These are phyloP conservation scores for Cicer pinnatifidum DNA, from an alignment of 306 rosid species.

Conservation along the genomic window DNA sequence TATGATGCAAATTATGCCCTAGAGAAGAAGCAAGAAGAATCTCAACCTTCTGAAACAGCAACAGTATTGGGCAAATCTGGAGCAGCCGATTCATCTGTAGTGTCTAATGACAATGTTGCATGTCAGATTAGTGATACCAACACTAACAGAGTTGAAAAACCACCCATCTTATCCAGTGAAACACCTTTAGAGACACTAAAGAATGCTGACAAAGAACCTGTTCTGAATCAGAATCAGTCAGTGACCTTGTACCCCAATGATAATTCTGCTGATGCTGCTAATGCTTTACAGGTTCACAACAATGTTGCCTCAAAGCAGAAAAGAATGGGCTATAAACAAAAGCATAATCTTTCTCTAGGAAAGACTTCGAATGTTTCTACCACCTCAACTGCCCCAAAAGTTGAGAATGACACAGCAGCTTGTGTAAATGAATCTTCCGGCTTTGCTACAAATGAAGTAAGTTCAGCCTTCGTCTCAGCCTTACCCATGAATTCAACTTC, in stretches of 20 bases:
- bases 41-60: slow-evolving; percentile 50
- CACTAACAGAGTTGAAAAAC: slow-evolving; percentile 45
- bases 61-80: slow-evolving; percentile 47
- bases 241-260: slow-evolving; percentile 57
- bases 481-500: slow-evolving; percentile 49
- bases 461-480: slow-evolving; percentile 47
- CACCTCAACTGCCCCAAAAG: slow-evolving; percentile 43
- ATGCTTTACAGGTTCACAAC: slow-evolving; percentile 55
- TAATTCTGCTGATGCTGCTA: slow-evolving; percentile 48
- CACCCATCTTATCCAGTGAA: slow-evolving; percentile 49
- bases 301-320: slow-evolving; percentile 62
- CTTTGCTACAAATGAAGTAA: slow-evolving; percentile 45
- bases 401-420: slow-evolving; percentile 46
- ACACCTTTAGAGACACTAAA: slow-evolving; percentile 45
- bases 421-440: slow-evolving; percentile 50
- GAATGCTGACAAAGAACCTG: slow-evolving; percentile 50
- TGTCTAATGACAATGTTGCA: slow-evolving; percentile 43
- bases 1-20: slow-evolving; percentile 49
- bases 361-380: slow-evolving; percentile 53
- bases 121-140: slow-evolving; percentile 48
- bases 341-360: slow-evolving; percentile 55
- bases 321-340: slow-evolving; percentile 62
- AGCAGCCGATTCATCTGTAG: slow-evolving; percentile 40
- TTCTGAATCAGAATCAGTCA: slow-evolving; percentile 49
- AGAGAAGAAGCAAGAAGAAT: slow-evolving; percentile 61